Evolutionary conservation across 1,284 basidiomycete genomes (phyloP).

Genomic region (Volvariella surrecta): DNA sequence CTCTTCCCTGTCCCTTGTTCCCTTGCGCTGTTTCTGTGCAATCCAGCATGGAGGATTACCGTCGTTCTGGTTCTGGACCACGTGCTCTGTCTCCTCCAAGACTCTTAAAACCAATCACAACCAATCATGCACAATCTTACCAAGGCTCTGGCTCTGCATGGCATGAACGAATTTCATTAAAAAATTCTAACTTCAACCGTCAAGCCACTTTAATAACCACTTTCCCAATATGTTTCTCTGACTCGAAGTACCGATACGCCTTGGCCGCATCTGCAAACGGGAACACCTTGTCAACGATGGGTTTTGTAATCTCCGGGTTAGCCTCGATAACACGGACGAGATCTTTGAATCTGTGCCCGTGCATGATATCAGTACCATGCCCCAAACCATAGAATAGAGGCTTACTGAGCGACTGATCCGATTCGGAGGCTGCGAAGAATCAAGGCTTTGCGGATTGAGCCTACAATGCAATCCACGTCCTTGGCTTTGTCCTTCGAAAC

Average conservation of each 20-base stretch:
- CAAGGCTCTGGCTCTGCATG: too few species aligned
- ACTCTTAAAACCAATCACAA: too few species aligned
- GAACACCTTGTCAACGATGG: constrained; percentile 44
- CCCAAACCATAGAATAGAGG: too few species aligned
- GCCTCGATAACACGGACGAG: constrained; percentile 37
- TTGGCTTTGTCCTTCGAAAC: constrained; percentile 19
- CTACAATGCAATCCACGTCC: background rate
- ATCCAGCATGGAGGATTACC: too few species aligned
- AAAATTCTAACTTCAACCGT: too few species aligned
- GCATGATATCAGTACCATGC: too few species aligned
- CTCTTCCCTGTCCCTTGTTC: too few species aligned
- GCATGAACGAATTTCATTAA: too few species aligned
- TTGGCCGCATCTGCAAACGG: constrained; percentile 34
- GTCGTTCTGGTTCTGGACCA: too few species aligned
- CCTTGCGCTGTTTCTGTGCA: too few species aligned
- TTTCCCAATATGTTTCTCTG: constrained; percentile 38
- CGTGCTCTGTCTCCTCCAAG: too few species aligned
- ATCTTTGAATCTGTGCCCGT: constrained; percentile 27
- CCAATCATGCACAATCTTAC: too few species aligned
- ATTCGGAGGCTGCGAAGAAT: constrained; percentile 26
- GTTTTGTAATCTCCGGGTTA: constrained; percentile 28
- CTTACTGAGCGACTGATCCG: constrained; percentile 25
- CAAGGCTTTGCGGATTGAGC: constrained; percentile 12
- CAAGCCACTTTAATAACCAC: constrained; percentile 36
- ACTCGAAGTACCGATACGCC: constrained; percentile 35